A percentile compares a stretch with the other conserved stretches of the same genome.
phyloP scores from a whole-genome alignment of 805 yeast genomes.

The Scheffersomyces stipitis region DNA sequence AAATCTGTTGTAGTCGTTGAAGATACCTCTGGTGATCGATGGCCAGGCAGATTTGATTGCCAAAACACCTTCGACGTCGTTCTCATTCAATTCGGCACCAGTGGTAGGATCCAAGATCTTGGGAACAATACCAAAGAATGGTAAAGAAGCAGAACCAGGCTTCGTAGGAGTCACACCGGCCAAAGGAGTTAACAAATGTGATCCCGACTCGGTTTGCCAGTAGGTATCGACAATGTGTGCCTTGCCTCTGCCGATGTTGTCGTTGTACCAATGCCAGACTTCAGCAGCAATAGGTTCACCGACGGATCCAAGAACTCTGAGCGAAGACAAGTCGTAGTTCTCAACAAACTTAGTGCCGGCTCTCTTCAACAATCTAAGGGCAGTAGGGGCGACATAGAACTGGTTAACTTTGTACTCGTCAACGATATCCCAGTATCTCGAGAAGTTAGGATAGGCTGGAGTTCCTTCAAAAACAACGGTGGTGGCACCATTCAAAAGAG shows the following conservation, averaged over 20 bases:
- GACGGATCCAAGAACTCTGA: conserved; percentile 93
- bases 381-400: conserved; percentile 98
- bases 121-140: conserved; percentile 93
- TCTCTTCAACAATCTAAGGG: conserved; percentile 82
- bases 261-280: conserved; percentile 98
- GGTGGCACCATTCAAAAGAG: conserved; percentile 81
- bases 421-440: conserved; percentile 96
- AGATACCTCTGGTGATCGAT: conserved; percentile 96
- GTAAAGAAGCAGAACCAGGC: conserved; percentile 96
- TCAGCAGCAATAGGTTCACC: conserved; percentile 99
- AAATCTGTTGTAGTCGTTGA: conserved; percentile 82
- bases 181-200: conserved; percentile 90
- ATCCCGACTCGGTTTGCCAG: conserved; percentile 99
- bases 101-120: conserved; percentile 90
- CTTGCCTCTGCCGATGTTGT: conserved; percentile 82
- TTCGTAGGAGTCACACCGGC: conserved; percentile 95
- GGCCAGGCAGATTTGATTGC: conserved; percentile 95
- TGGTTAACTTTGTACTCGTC: conserved; percentile 90
- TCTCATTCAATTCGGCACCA: conserved; percentile 80
- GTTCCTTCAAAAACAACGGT: conserved; percentile 95
- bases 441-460: conserved; percentile 93
- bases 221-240: conserved; percentile 94
- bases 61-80: conserved; percentile 94
- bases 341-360: conserved; percentile 85
- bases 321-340: conserved; percentile 77